Evolutionary conservation across 768 basidiomycete species (phyloP).

Genomic region (Lentinula lateritia): DNA sequence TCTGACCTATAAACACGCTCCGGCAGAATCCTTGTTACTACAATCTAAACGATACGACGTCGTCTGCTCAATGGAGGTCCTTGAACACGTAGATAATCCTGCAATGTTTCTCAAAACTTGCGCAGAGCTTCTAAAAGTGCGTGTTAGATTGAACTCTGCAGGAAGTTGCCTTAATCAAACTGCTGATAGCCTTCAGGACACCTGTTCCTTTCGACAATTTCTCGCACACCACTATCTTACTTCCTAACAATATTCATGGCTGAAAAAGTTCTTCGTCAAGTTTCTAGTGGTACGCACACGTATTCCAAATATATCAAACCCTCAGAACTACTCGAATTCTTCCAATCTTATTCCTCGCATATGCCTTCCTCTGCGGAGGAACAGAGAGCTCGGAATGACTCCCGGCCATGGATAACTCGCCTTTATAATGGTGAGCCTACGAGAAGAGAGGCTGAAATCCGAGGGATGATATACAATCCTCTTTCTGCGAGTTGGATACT

Average conservation of each 20-base stretch:
- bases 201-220: constrained; percentile 91
- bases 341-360: constrained; percentile 48
- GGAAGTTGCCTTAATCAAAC: background rate
- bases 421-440: constrained; percentile 44
- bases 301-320: constrained; percentile 88
- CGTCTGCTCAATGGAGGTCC: constrained; percentile 95
- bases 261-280: constrained; percentile 75
- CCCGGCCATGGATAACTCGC: constrained; percentile 56
- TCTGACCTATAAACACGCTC: constrained; percentile 64
- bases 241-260: constrained; percentile 71
- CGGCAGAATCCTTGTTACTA: constrained; percentile 69
- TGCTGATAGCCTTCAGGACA: constrained; percentile 82
- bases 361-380: background rate
- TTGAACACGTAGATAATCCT: constrained; percentile 97
- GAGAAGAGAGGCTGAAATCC: constrained; percentile 70
- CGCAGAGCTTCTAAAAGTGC: constrained; percentile 81
- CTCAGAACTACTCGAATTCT: constrained; percentile 78
- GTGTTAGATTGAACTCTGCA: constrained; percentile 14
- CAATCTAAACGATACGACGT: constrained; percentile 75
- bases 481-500: constrained; percentile 64
- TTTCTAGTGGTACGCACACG: constrained; percentile 86
- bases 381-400: background rate
- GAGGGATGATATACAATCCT: constrained; percentile 75
- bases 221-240: constrained; percentile 75
- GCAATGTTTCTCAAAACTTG: constrained; percentile 76